phyloP scores from a whole-genome alignment of 257 asterid genomes.

The Fraxinus anomala region DNA sequence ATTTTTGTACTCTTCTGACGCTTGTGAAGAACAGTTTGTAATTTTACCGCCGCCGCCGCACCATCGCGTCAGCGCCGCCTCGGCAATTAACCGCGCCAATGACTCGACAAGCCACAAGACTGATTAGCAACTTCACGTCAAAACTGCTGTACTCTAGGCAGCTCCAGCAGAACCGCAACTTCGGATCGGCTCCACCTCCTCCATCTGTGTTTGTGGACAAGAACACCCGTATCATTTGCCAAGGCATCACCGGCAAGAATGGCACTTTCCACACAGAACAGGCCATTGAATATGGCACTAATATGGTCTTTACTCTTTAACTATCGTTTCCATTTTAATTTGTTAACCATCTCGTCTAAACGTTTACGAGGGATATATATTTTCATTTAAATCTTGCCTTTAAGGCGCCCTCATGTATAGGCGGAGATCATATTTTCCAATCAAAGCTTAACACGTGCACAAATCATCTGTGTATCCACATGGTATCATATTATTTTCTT shows the following conservation, averaged over 20 bases:
- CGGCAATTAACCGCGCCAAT: slow-evolving; percentile 37
- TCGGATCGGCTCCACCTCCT: slow-evolving; percentile 74
- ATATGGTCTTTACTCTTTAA: slow-evolving; percentile 52
- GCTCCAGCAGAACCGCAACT: slow-evolving; percentile 63
- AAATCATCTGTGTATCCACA: background rate
- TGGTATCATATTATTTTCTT: background rate
- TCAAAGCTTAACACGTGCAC: too few species aligned
- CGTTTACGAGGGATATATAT: background rate
- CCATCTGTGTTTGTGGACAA: slow-evolving; percentile 93
- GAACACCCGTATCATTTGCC: slow-evolving; percentile 92
- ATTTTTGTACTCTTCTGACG: background rate
- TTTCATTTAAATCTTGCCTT: background rate
- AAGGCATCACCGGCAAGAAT: slow-evolving; percentile 91
- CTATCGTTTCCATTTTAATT: background rate
- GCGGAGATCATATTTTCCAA: too few species aligned
- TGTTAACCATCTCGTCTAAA: background rate
- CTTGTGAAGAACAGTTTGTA: background rate
- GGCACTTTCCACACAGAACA: slow-evolving; percentile 95
- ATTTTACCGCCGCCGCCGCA: too few species aligned
- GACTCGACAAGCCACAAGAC: slow-evolving; percentile 74
- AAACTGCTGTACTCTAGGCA: slow-evolving; percentile 49
- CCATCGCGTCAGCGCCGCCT: background rate
- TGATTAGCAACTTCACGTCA: slow-evolving; percentile 59
- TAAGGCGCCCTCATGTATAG: too few species aligned
- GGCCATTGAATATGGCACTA: slow-evolving; percentile 95